Percentiles rank a stretch among this genome's conserved stretches.
Evolutionary conservation across 2,329 filamentous ascomycete species (phyloP).

Genomic region (Phaeosphaeriaceae sp.): DNA sequence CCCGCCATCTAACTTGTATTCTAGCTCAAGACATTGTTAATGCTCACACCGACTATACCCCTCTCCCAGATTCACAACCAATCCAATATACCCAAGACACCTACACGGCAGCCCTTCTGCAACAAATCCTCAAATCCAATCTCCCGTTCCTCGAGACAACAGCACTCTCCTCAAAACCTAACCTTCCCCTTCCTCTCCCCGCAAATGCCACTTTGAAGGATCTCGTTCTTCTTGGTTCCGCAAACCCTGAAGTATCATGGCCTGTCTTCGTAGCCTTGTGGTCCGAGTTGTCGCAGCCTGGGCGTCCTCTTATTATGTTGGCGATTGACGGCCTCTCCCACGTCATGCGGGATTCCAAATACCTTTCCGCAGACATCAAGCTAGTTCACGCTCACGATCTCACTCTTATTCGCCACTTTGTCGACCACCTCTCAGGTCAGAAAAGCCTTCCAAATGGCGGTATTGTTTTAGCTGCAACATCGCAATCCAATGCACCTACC

Average conservation of each 20-base stretch:
- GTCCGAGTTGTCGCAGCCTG: slow-evolving; percentile 71
- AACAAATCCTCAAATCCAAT: slow-evolving; percentile 76
- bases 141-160: slow-evolving; percentile 64
- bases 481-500: slow-evolving; percentile 70
- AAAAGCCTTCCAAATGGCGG: slow-evolving; percentile 73
- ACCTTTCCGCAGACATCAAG: slow-evolving; percentile 73
- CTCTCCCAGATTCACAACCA: slow-evolving; percentile 63
- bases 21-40: slow-evolving; percentile 81
- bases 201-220: slow-evolving; percentile 67
- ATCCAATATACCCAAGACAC: slow-evolving; percentile 75
- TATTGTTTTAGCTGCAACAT: slow-evolving; percentile 76
- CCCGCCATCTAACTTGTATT: slow-evolving; percentile 13
- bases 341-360: slow-evolving; percentile 79
- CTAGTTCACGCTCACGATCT: slow-evolving; percentile 88
- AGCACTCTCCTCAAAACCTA: slow-evolving; percentile 59
- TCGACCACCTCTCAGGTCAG: slow-evolving; percentile 66
- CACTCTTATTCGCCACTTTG: slow-evolving; percentile 74
- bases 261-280: slow-evolving; percentile 80
- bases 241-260: slow-evolving; percentile 80
- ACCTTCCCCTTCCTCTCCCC: slow-evolving; percentile 66
- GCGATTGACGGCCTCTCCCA: slow-evolving; percentile 80
- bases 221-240: slow-evolving; percentile 71
- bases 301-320: slow-evolving; percentile 72
- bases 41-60: slow-evolving; percentile 80
- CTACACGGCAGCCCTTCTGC: slow-evolving; percentile 77